Base-by-base conservation (phyloP, 352 stramenopile genomes). In the Phytopythium vexans region DNA sequence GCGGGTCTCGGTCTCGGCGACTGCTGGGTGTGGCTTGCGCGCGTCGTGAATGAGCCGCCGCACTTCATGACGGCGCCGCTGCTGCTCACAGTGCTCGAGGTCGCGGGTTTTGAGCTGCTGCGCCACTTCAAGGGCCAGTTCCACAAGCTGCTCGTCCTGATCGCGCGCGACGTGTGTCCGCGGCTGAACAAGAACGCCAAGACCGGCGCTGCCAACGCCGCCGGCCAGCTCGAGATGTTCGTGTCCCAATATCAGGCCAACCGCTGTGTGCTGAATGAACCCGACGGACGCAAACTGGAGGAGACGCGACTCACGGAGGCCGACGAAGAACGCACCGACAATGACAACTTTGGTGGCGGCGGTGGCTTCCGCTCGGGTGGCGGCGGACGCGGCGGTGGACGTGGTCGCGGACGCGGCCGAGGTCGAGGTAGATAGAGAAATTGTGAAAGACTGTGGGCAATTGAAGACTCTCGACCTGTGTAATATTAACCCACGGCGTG, bases 61-160 rank as follows among this genome's bases (percentile, higher is more conserved):
- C 68, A 90, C 58, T 62, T 89, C 49, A 86, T 92, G 65, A 89
- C 82, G 21, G 82, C 69, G 2, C 64, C 79, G 34, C 46, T 92
- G 6, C 58, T 82, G 41, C 74, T 90, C 35, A 89, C 80, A 39
- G 87, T 92, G 55, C 63, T 92, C 36, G 82, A 92, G 77, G 77
- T 90, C 21, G 77, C 79, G 1, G 76, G 82, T 39, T 90, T 77
- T 56, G 82, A 90, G 59, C 57, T 90, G 11, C 56, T 74, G 8
- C 71, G 67, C 8, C 61, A 64, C 35, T 92, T 89, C 70, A 86
- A 82, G 62, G 71, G 70, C 6, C 79, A 92, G 52, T 90, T 92
- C 55, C 82, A 89, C 65, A 90, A 92, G 49, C 46, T 90, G 21
- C 55, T 92, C 27, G 64, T 85, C 37, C 69, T 89, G 8, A 88